Evolutionary conservation across 2,329 filamentous ascomycete genomes (phyloP).

Genomic region (Pyricularia sp.): DNA sequence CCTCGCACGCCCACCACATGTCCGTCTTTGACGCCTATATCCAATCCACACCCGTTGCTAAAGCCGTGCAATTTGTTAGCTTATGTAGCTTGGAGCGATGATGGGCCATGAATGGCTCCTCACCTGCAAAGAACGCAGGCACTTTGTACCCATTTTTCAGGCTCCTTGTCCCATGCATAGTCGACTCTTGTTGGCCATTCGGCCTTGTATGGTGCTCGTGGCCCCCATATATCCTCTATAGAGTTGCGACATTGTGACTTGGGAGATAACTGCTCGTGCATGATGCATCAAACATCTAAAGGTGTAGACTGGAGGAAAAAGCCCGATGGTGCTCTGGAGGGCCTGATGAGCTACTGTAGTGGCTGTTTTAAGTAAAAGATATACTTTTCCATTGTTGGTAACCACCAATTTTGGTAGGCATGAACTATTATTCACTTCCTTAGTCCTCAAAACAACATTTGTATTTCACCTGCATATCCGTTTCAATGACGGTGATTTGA

Average conservation of each 20-base stretch:
- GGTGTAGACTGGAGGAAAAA: neutral
- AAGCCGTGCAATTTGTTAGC: neutral
- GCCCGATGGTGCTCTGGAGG: no score
- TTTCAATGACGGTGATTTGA: no score
- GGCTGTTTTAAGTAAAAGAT: no score
- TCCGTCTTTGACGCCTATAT: conserved; percentile 24
- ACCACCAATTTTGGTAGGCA: no score
- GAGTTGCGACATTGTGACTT: conserved; percentile 15
- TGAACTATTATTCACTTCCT: no score
- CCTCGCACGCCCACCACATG: conserved; percentile 26
- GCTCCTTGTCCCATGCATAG: conserved; percentile 18
- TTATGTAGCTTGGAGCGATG: neutral
- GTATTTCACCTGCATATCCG: no score
- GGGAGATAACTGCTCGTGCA: neutral
- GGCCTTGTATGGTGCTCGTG: conserved; percentile 21
- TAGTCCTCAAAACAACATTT: no score
- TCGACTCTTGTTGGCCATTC: conserved; percentile 24
- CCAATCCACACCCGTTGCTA: conserved; percentile 25
- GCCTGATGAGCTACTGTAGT: no score
- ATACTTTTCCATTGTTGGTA: no score
- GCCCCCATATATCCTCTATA: conserved; percentile 22
- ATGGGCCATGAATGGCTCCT: neutral
- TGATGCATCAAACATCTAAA: neutral
- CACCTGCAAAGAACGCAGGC: conserved; percentile 27
- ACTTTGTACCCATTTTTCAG: conserved; percentile 27